These are phyloP conservation scores for Agaricus blazei DNA, from an alignment of 768 basidiomycete species.

Conservation along the genomic window DNA sequence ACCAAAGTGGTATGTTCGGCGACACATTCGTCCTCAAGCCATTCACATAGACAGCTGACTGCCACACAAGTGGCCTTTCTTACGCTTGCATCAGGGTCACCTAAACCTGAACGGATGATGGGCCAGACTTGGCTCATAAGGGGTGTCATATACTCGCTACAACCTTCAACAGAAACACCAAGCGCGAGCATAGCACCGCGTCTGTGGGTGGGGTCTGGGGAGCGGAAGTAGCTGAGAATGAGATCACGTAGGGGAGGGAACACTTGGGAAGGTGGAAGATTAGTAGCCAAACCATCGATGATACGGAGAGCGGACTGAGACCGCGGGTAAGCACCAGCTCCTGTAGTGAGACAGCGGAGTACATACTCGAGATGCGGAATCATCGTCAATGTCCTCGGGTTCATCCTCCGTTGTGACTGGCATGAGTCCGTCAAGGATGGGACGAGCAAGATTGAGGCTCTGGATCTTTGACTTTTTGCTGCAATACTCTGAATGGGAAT, in stretches of 20 bases:
- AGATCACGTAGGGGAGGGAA: conserved; percentile 86
- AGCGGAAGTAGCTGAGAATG: conserved; percentile 81
- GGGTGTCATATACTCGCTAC: conserved; percentile 96
- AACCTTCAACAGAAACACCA: conserved; percentile 94
- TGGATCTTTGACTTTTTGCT: conserved; percentile 98
- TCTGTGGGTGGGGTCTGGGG: conserved; percentile 70
- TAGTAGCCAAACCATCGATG: conserved; percentile 88
- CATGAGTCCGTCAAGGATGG: conserved; percentile 88
- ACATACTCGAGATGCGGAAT: conserved; percentile 84
- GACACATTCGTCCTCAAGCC: conserved; percentile 91
- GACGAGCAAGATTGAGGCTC: conserved; percentile 72
- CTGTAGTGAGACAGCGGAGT: not conserved
- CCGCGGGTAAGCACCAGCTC: not conserved
- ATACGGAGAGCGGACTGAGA: conserved; percentile 86
- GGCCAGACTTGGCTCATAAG: conserved; percentile 93
- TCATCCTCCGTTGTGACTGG: conserved; percentile 92
- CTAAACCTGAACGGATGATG: conserved; percentile 82
- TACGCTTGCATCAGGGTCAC: conserved; percentile 78
- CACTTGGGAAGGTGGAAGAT: conserved; percentile 90
- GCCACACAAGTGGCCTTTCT: conserved; percentile 95
- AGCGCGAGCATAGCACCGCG: conserved; percentile 94
- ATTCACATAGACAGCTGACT: conserved; percentile 94
- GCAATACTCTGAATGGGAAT: conserved; percentile 9
- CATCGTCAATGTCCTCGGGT: conserved; percentile 90
- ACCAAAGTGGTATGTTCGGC: conserved; percentile 78